Evolutionary conservation across 345 rosid species (phyloP).

Genomic region (Anastatica hierochuntica): DNA sequence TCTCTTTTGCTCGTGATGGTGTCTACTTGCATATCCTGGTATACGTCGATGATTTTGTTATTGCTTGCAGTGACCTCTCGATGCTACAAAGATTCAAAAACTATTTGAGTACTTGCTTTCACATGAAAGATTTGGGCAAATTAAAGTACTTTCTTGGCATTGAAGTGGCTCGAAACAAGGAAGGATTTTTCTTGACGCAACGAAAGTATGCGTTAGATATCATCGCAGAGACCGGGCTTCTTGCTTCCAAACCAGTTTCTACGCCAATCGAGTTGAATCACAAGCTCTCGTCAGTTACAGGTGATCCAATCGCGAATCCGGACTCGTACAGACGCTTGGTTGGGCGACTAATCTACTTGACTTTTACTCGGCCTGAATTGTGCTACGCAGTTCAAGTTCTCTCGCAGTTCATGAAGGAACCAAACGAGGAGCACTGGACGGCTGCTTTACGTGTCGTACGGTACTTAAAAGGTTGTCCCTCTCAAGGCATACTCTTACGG

Average conservation of each 20-base stretch:
- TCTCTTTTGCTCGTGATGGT: not conserved
- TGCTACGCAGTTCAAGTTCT: not conserved
- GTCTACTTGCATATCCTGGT: not conserved
- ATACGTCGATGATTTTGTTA: not conserved
- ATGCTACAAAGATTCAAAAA: no score
- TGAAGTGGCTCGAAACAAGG: not conserved
- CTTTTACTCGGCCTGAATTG: not conserved
- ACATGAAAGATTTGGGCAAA: no score
- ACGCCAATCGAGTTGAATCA: not conserved
- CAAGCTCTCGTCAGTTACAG: not conserved
- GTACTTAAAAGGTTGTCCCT: not conserved
- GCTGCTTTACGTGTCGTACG: not conserved
- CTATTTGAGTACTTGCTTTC: no score
- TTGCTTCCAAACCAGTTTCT: not conserved
- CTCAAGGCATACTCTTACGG: not conserved
- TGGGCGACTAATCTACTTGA: not conserved
- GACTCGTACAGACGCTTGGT: not conserved
- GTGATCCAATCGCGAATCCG: not conserved
- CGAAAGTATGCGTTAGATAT: not conserved
- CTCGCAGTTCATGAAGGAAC: not conserved
- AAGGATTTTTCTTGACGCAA: not conserved
- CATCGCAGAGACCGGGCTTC: not conserved
- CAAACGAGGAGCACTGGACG: not conserved
- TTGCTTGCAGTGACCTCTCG: not conserved
- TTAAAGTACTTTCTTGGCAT: not conserved